phyloP scores from a whole-genome alignment of 1,284 basidiomycete genomes.

The Sanghuangporus sanghuang region DNA sequence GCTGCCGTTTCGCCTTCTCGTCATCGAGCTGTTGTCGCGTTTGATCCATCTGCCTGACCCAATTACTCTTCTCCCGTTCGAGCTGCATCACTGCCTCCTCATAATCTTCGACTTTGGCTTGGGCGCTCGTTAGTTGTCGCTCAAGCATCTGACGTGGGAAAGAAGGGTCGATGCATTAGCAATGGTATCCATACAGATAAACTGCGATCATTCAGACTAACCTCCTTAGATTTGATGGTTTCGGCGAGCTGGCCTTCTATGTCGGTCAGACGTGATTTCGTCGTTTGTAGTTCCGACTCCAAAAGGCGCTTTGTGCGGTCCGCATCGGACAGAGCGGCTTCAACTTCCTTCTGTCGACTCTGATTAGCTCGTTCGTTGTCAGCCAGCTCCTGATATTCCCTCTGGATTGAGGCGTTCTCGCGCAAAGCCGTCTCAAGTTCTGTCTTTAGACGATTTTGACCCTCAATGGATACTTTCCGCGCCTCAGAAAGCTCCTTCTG shows the following conservation, averaged over 20 bases:
- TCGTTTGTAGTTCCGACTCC: constrained; percentile 71
- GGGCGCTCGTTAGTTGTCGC: constrained; percentile 66
- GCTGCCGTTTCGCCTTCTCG: constrained; percentile 63
- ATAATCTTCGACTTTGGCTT: constrained; percentile 76
- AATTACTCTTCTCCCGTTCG: constrained; percentile 75
- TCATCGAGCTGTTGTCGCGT: constrained; percentile 64
- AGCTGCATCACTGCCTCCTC: constrained; percentile 84
- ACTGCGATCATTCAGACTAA: constrained; percentile 28
- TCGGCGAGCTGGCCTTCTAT: constrained; percentile 64
- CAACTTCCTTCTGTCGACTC: constrained; percentile 47
- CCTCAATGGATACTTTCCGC: constrained; percentile 52
- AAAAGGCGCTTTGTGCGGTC: constrained; percentile 68
- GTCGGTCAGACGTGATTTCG: constrained; percentile 71
- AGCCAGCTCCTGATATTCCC: constrained; percentile 59
- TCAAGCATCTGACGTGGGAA: constrained; percentile 54
- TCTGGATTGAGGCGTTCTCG: constrained; percentile 52
- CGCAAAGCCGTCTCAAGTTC: constrained; percentile 58
- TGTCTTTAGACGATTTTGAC: constrained; percentile 62
- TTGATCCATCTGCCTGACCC: constrained; percentile 68
- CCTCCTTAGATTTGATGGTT: constrained; percentile 65
- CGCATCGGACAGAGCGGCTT: constrained; percentile 51
- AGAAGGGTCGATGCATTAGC: constrained; percentile 1
- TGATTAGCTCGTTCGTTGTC: constrained; percentile 51
- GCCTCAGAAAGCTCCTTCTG: constrained; percentile 58
- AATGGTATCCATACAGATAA: background rate